phyloP scores from a whole-genome alignment of 495 filamentous ascomycete species.

The Neurospora cerealis region DNA sequence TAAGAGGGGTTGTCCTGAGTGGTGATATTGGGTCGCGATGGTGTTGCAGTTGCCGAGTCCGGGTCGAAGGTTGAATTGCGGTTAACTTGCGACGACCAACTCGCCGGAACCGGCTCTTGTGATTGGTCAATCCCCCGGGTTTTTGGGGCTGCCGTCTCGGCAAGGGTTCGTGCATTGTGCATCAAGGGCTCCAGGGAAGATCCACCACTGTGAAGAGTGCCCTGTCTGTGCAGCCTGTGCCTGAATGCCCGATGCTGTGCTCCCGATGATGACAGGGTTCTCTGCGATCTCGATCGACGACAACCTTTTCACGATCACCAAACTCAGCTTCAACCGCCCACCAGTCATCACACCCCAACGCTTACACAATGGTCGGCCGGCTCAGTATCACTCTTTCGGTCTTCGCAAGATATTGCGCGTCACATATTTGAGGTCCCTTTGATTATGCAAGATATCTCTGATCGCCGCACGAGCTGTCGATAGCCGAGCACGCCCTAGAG shows the following conservation, averaged over 20 bases:
- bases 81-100: not conserved
- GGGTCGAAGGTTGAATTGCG: not conserved
- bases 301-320: not conserved
- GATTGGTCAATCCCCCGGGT: not conserved
- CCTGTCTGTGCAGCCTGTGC: not conserved
- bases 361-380: not conserved
- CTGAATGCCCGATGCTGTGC: not conserved
- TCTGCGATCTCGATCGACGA: not conserved
- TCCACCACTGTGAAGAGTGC: not conserved
- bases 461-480: not conserved
- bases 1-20: not conserved
- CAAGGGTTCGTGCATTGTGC: not conserved
- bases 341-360: not conserved
- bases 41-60: not conserved
- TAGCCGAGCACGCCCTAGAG: not conserved
- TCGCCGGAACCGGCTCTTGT: not conserved
- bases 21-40: not conserved
- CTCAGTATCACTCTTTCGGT: not conserved
- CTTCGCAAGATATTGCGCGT: not conserved
- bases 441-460: not conserved
- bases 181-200: not conserved
- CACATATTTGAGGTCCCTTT: not conserved
- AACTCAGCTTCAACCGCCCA: not conserved
- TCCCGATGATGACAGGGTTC: not conserved
- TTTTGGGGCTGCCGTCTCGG: not conserved